These are phyloP conservation scores for Nakazawaea anatomiae DNA, from an alignment of 805 yeast species.

Conservation along the genomic window DNA sequence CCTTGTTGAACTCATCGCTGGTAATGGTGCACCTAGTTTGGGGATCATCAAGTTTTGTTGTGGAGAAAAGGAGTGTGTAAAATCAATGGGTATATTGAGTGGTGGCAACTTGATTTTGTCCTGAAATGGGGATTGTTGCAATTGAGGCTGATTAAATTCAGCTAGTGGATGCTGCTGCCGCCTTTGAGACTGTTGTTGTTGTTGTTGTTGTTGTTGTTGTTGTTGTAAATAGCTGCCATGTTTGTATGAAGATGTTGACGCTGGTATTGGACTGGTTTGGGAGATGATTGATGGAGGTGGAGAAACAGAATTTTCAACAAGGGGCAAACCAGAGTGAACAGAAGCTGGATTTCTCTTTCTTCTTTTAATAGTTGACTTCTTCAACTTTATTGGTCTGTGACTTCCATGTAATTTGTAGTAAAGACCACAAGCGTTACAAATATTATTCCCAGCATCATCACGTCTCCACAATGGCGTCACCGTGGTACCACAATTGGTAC, in stretches of 20 bases:
- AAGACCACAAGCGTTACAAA: conserved; percentile 85
- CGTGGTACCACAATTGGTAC: conserved; percentile 79
- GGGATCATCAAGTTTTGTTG: background rate
- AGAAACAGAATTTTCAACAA: background rate
- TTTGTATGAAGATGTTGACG: background rate
- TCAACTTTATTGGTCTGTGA: conserved; percentile 74
- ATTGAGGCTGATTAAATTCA: background rate
- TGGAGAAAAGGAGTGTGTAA: conserved; percentile 2
- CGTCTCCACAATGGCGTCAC: conserved; percentile 86
- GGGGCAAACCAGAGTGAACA: background rate
- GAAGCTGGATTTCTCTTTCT: conserved; percentile 41
- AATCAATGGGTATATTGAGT: conserved; percentile 3
- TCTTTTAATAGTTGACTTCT: conserved; percentile 66
- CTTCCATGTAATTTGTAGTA: conserved; percentile 71
- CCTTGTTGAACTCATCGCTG: background rate
- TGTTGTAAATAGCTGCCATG: background rate
- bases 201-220: background rate
- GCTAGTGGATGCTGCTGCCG: background rate
- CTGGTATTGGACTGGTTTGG: background rate
- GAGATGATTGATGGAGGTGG: background rate
- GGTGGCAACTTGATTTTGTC: conserved; percentile 7
- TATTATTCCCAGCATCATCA: conserved; percentile 74
- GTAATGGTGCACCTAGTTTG: background rate
- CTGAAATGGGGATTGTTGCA: background rate
- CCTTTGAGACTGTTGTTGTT: background rate